These are phyloP conservation scores for Phialocephala subalpina DNA, from an alignment of 2,329 filamentous ascomycete species.

Conservation along the genomic window DNA sequence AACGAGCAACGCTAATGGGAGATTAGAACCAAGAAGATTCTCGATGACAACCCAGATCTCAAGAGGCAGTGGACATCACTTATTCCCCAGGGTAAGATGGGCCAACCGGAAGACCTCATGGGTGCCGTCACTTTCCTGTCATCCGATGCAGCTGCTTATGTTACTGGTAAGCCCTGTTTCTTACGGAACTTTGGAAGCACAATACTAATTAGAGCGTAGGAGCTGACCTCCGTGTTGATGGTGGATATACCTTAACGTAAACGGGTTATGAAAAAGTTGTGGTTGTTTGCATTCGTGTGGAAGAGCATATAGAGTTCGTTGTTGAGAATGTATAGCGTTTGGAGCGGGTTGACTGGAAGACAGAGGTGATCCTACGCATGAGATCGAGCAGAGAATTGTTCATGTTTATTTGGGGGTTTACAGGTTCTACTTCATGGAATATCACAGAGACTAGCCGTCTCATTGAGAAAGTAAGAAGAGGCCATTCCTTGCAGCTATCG, in stretches of 20 bases:
- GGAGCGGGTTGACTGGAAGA: not conserved
- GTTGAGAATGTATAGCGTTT: conserved; percentile 9
- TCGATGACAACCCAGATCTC: conserved; percentile 91
- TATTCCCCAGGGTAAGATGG: conserved; percentile 94
- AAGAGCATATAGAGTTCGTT: not conserved
- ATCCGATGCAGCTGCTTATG: conserved; percentile 64
- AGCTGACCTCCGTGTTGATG: conserved; percentile 67
- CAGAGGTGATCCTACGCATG: no score
- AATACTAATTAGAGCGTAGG: not conserved
- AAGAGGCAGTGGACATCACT: conserved; percentile 90
- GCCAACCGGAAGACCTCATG: conserved; percentile 89
- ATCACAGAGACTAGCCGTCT: not conserved
- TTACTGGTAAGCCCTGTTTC: conserved; percentile 55
- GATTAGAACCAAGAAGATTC: conserved; percentile 86
- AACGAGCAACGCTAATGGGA: not conserved
- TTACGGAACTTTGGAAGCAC: not conserved
- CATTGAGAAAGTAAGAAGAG: no score
- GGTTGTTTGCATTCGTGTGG: not conserved
- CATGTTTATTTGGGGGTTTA: no score
- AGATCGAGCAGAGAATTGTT: no score
- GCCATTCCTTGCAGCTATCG: not conserved
- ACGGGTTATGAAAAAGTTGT: not conserved
- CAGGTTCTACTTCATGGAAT: no score
- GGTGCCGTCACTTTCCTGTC: conserved; percentile 80
- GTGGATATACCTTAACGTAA: conserved; percentile 82